Base-by-base conservation (phyloP, 305 asterid genomes). In the Fraxinus sp. region DNA sequence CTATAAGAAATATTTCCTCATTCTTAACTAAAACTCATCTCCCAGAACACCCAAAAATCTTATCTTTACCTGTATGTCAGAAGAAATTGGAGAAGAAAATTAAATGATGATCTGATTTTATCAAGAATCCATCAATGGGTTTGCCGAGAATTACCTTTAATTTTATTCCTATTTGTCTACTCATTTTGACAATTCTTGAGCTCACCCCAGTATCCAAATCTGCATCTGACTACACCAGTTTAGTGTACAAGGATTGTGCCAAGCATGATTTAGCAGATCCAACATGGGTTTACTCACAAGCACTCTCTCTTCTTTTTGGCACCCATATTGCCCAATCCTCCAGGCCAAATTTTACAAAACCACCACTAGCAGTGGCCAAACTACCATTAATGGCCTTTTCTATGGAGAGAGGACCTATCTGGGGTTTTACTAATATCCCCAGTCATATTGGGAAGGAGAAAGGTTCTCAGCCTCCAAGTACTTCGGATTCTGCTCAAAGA, bases 201-300 rank as follows among this genome's bases (percentile, higher is more conserved):
- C 91, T 90, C 85, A 82, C 83, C 80, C 86, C 91, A 74, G 86
- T 16, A 16, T 85, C 92, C 80, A 77, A 86, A 84, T 91, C 94
- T 84, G 93, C 93, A 84, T 66, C 92, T 32, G 98, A 90, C 71
- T 85, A 78, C 91, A 92, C 91, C 68, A 90, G 62, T 77, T 82
- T 95, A 80, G 94, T 95, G 62, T 95, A 95, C 89, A 95, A 94
- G 84, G 98, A 98, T 0, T 95, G 99, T 88, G 96, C 97, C 4
- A 92, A 94, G 41, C 97, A 93, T 83, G 30, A 87, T 76, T 77
- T 95, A 84, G 83, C 97, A 90, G 98, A 95, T 91, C 98, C 99
- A 84, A 85, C 90, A 4, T 0, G 2, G 75, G 94, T 88, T 10
- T 95, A 93, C 80, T 92, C 97, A 24, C 98, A 94, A 83, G 92